phyloP scores from a whole-genome alignment of 129 eudicot species.

The Saposhnikovia divaricata region DNA sequence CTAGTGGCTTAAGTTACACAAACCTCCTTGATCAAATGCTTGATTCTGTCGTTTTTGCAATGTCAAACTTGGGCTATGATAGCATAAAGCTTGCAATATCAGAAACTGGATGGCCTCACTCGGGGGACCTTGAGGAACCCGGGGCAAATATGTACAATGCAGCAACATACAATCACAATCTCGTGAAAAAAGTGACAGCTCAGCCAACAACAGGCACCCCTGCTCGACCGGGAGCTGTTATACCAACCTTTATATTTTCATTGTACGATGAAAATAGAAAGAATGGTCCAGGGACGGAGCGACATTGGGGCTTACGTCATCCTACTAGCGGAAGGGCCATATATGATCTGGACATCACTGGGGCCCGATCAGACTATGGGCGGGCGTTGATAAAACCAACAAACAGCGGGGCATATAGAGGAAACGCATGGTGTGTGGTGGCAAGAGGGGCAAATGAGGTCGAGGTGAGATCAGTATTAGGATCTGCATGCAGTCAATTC shows the following conservation, averaged over 20 bases:
- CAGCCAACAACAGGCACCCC: slow-evolving; percentile 60
- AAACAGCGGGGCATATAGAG: slow-evolving; percentile 22
- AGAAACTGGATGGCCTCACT: slow-evolving; percentile 89
- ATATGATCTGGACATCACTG: slow-evolving; percentile 45
- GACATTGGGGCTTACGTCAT: slow-evolving; percentile 70
- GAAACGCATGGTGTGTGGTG: slow-evolving; percentile 52
- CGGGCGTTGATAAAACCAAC: slow-evolving; percentile 11
- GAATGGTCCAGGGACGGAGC: slow-evolving; percentile 57
- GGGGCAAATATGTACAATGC: slow-evolving; percentile 78
- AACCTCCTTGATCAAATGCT: slow-evolving; percentile 83
- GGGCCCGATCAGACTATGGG: slow-evolving; percentile 11
- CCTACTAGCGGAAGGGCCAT: slow-evolving; percentile 42
- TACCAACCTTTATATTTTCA: slow-evolving; percentile 66
- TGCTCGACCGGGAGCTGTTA: slow-evolving; percentile 51
- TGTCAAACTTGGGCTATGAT: slow-evolving; percentile 45
- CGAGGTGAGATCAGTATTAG: slow-evolving; percentile 18
- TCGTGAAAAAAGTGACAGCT: slow-evolving; percentile 34
- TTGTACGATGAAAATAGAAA: slow-evolving; percentile 66
- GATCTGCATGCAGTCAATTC: slow-evolving; percentile 14
- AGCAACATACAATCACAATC: slow-evolving; percentile 60
- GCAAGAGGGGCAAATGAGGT: not conserved
- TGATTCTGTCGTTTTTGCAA: slow-evolving; percentile 66
- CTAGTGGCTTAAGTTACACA: slow-evolving; percentile 39
- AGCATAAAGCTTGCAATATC: slow-evolving; percentile 40
- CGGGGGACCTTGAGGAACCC: slow-evolving; percentile 50